phyloP scores from a whole-genome alignment of 2,329 filamentous ascomycete species.

The Mycosphaerella sp. region DNA sequence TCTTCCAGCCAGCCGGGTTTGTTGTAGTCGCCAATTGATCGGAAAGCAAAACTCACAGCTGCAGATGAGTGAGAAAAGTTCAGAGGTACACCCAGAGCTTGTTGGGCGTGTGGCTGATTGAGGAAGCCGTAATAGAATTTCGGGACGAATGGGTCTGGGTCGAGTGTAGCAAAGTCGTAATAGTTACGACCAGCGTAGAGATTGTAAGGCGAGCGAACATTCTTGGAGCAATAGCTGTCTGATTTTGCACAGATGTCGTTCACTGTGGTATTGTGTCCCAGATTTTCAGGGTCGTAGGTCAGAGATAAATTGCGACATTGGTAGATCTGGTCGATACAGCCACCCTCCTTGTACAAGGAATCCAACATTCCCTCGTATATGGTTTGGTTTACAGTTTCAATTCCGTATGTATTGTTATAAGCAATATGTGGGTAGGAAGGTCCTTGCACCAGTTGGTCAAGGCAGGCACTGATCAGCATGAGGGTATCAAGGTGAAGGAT shows the following conservation, averaged over 20 bases:
- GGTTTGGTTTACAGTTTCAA: constrained; percentile 46
- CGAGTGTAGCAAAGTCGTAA: constrained; percentile 50
- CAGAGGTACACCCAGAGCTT: constrained; percentile 43
- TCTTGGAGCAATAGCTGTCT: constrained; percentile 35
- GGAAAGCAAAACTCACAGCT: constrained; percentile 6
- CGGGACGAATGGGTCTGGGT: constrained; percentile 25
- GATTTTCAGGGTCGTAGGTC: constrained; percentile 46
- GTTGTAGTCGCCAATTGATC: constrained; percentile 18
- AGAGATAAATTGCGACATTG: constrained; percentile 46
- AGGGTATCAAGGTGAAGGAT: constrained; percentile 47
- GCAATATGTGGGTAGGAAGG: constrained; percentile 46
- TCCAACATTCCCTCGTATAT: constrained; percentile 43
- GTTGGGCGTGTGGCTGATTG: constrained; percentile 39
- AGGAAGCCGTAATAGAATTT: constrained; percentile 37
- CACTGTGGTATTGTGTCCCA: constrained; percentile 35
- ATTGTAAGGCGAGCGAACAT: constrained; percentile 43
- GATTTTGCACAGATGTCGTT: constrained; percentile 40
- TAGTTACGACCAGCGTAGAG: constrained; percentile 42
- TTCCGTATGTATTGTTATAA: constrained; percentile 53
- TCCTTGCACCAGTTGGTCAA: constrained; percentile 46
- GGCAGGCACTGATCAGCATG: constrained; percentile 47
- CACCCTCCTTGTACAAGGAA: constrained; percentile 33
- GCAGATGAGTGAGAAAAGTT: constrained; percentile 37
- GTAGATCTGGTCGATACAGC: constrained; percentile 48
- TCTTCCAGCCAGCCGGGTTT: constrained; percentile 20